Evolutionary conservation across 2,329 filamentous ascomycete species (phyloP).

Genomic region (Alternaria sp.): DNA sequence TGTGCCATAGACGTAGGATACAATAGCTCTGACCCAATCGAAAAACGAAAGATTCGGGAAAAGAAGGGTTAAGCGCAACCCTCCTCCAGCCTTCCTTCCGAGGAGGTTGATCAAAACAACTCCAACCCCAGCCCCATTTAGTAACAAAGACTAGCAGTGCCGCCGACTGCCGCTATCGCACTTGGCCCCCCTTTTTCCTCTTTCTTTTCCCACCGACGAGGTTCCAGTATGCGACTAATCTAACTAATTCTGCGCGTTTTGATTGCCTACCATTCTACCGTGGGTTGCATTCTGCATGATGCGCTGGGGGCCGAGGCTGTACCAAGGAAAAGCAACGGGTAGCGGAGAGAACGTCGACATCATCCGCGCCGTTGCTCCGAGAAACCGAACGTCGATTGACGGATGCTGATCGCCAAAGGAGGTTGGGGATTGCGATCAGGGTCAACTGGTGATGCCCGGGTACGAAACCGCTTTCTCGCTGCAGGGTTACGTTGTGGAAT

Average conservation of each 20-base stretch:
- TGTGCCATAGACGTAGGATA: neutral
- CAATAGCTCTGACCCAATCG: too few relatives aligned
- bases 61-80: neutral
- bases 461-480: neutral
- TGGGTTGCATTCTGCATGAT: neutral
- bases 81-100: neutral
- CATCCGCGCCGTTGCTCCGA: neutral
- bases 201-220: neutral
- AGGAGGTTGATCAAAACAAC: neutral
- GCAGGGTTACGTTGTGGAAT: neutral
- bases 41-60: neutral
- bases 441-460: neutral
- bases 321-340: conserved; percentile 5
- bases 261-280: neutral
- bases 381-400: neutral
- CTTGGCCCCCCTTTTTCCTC: neutral
- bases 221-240: neutral
- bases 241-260: neutral
- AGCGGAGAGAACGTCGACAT: neutral
- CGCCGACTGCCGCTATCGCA: neutral
- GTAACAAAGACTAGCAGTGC: neutral
- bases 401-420: neutral
- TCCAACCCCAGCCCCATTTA: neutral
- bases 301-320: neutral
- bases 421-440: neutral